A percentile compares a stretch with the other conserved stretches of the same genome.
phyloP scores from a whole-genome alignment of 108 stramenopile genomes.

The Cyclotella baltica region DNA sequence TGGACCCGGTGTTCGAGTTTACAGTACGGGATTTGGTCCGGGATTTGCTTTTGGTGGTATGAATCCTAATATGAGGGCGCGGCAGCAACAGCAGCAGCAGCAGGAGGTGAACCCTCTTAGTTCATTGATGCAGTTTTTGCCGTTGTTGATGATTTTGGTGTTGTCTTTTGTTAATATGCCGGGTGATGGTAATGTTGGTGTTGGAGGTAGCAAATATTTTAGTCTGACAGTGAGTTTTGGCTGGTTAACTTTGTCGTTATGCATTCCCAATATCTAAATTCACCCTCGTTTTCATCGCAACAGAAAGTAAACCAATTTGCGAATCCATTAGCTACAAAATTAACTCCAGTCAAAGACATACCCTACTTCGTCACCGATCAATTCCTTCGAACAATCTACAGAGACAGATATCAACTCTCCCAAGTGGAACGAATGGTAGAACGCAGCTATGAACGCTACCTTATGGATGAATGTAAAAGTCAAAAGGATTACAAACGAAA shows the following conservation, averaged over 20 bases:
- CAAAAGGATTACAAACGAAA: slow-evolving; percentile 74
- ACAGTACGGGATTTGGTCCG: slow-evolving; percentile 56
- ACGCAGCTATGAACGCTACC: slow-evolving; percentile 74
- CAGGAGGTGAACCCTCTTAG: slow-evolving; percentile 30
- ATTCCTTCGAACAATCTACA: slow-evolving; percentile 78
- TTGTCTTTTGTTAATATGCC: slow-evolving; percentile 74
- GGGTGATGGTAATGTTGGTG: slow-evolving; percentile 32
- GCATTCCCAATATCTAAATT: no score
- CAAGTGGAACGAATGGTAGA: slow-evolving; percentile 93
- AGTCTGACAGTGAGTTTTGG: slow-evolving; percentile 75
- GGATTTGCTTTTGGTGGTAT: slow-evolving; percentile 64
- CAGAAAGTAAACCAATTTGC: slow-evolving; percentile 70
- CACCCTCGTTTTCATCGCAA: slow-evolving; percentile 13
- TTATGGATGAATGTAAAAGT: slow-evolving; percentile 81
- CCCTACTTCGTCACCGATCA: slow-evolving; percentile 88
- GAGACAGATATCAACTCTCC: slow-evolving; percentile 87
- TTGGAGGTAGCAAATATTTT: slow-evolving; percentile 78
- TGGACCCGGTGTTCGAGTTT: slow-evolving; percentile 55
- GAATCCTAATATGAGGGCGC: slow-evolving; percentile 50
- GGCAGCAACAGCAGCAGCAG: slow-evolving; percentile 39
- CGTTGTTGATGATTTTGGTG: slow-evolving; percentile 73
- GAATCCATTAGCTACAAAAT: slow-evolving; percentile 73
- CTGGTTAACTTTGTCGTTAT: no score
- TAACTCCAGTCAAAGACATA: slow-evolving; percentile 84
- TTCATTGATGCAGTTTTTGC: slow-evolving; percentile 69